A percentile compares a stretch with the other conserved stretches of the same genome.
These are phyloP conservation scores for Heterobasidion parviporum DNA, from an alignment of 1,284 basidiomycete genomes.

Conservation along the genomic window DNA sequence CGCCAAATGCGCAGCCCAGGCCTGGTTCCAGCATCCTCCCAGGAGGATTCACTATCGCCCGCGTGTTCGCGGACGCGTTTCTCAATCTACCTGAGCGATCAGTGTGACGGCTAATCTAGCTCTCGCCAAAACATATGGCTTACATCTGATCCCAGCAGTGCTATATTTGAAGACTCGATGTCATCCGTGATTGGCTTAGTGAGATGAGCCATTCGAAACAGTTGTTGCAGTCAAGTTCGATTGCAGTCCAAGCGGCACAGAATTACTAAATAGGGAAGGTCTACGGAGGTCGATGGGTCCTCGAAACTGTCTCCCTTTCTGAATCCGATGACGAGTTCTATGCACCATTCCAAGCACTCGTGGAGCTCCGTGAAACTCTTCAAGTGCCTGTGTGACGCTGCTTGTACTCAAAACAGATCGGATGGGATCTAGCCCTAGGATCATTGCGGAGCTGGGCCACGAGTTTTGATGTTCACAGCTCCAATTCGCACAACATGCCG, in stretches of 20 bases:
- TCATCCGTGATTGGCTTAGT: not conserved
- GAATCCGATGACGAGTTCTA: too few relatives aligned
- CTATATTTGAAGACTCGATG: not conserved
- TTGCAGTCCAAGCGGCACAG: not conserved
- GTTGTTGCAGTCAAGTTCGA: not conserved
- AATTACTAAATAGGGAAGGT: too few relatives aligned
- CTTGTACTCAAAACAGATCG: too few relatives aligned
- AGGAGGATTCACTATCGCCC: conserved; percentile 44
- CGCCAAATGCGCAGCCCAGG: conserved; percentile 48
- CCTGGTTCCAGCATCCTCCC: conserved; percentile 36
- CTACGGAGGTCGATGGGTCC: too few relatives aligned
- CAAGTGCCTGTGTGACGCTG: too few relatives aligned
- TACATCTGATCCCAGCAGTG: conserved; percentile 34
- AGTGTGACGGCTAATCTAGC: not conserved
- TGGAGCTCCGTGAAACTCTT: too few relatives aligned
- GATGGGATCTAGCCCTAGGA: too few relatives aligned
- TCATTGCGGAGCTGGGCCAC: too few relatives aligned
- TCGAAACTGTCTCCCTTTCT: too few relatives aligned
- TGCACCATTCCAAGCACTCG: too few relatives aligned
- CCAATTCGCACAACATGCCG: too few relatives aligned
- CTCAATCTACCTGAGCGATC: conserved; percentile 33
- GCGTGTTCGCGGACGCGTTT: conserved; percentile 46
- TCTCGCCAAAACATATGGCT: conserved; percentile 12
- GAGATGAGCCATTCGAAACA: not conserved
- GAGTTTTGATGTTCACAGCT: too few relatives aligned